phyloP scores from a whole-genome alignment of 192 early-diverging fungal genomes.

The Coemansia sp. region DNA sequence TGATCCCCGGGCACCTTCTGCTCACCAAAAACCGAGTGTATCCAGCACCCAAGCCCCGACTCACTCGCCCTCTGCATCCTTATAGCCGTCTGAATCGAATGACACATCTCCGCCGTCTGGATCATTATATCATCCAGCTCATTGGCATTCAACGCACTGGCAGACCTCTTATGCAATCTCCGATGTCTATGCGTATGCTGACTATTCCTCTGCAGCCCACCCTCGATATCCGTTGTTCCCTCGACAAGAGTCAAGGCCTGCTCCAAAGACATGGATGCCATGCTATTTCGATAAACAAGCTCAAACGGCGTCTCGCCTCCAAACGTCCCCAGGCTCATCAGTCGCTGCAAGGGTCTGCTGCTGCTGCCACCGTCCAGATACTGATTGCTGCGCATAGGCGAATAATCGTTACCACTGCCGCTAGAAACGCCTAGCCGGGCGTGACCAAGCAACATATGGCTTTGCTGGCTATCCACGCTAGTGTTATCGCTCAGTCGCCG shows the following conservation, averaged over 20 bases:
- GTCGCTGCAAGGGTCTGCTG: background rate
- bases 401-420: background rate
- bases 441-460: background rate
- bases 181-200: conserved; percentile 13
- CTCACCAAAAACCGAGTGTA: conserved; percentile 18
- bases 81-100: conserved; percentile 47
- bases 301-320: conserved; percentile 22
- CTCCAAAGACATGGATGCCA: conserved; percentile 39
- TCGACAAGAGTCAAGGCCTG: conserved; percentile 42
- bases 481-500: conserved; percentile 19
- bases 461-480: conserved; percentile 7
- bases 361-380: background rate
- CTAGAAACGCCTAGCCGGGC: background rate
- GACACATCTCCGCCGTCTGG: conserved; percentile 44
- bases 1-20: background rate
- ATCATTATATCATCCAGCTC: conserved; percentile 53
- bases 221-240: conserved; percentile 12
- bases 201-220: background rate
- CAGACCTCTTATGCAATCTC: conserved; percentile 36
- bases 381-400: background rate
- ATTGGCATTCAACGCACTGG: conserved; percentile 29
- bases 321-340: background rate
- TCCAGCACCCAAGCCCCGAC: conserved; percentile 39
- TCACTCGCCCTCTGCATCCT: conserved; percentile 26
- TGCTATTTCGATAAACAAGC: conserved; percentile 20